Conservation (phyloP, 495 filamentous ascomycete genomes). For the Aspergillus bertholletiae region DNA sequence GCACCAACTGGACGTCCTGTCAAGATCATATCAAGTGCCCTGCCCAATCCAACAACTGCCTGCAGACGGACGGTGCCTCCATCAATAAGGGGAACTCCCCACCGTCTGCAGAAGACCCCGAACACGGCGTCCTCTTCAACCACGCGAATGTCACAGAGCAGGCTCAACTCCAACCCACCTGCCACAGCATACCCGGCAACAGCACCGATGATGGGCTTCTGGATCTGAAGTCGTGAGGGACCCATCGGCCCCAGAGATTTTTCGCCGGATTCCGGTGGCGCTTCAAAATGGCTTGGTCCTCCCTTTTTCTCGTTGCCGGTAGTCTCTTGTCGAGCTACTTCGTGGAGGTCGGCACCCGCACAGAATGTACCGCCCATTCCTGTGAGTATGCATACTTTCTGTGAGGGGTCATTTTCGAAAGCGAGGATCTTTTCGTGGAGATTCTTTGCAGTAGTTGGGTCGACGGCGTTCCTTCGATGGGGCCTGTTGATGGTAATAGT, state of each 20-base stretch:
- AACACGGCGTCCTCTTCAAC: constrained; percentile 46
- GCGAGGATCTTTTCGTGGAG: constrained; percentile 36
- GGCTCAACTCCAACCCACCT: constrained; percentile 44
- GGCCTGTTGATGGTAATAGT: constrained; percentile 41
- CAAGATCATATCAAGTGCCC: constrained; percentile 49
- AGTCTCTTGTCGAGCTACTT: constrained; percentile 20
- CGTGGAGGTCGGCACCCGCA: constrained; percentile 43
- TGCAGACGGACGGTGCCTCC: constrained; percentile 47
- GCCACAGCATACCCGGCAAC: constrained; percentile 47
- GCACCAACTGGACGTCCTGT: constrained; percentile 44
- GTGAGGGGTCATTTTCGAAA: constrained; percentile 40
- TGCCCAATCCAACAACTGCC: constrained; percentile 44
- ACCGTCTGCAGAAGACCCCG: constrained; percentile 48
- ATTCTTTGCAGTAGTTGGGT: constrained; percentile 32
- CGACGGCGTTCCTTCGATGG: constrained; percentile 37
- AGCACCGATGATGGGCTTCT: constrained; percentile 42
- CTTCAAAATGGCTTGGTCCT: background rate
- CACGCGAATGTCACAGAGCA: constrained; percentile 45
- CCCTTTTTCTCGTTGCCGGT: background rate
- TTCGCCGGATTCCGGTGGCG: constrained; percentile 20
- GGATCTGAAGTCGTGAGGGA: constrained; percentile 37
- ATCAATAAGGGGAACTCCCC: constrained; percentile 48
- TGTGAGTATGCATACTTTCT: constrained; percentile 44
- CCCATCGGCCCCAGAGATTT: constrained; percentile 39
- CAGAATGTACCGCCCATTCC: constrained; percentile 40